A percentile compares a stretch with the other conserved stretches of the same genome.
These are phyloP conservation scores for Fraxinus quadrangulata DNA, from an alignment of 257 asterid species.

Conservation along the genomic window DNA sequence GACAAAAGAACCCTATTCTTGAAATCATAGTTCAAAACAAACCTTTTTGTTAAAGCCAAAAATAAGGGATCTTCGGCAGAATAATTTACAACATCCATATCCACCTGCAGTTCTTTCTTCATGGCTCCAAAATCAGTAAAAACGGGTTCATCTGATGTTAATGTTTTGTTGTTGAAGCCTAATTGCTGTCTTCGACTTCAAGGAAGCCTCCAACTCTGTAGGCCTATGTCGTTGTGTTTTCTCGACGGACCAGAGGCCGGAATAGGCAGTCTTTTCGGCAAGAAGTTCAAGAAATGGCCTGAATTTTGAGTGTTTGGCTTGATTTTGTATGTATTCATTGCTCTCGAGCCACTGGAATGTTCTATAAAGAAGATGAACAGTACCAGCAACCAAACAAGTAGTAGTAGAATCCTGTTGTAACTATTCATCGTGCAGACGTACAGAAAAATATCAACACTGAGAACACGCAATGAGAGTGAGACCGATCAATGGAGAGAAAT, in stretches of 20 bases:
- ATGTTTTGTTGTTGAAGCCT: too few species aligned
- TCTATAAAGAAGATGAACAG: constrained; percentile 29
- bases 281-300: constrained; percentile 50
- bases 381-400: constrained; percentile 28
- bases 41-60: background rate
- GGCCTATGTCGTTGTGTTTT: constrained; percentile 71
- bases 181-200: constrained; percentile 9
- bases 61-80: background rate
- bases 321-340: constrained; percentile 42
- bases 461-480: background rate
- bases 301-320: constrained; percentile 29
- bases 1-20: background rate
- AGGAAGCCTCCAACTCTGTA: constrained; percentile 57
- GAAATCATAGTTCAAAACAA: constrained; percentile 11
- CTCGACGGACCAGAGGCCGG: constrained; percentile 74
- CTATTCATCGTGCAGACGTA: constrained; percentile 27
- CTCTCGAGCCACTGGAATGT: constrained; percentile 45
- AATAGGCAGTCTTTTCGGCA: constrained; percentile 62
- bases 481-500: background rate
- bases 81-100: constrained; percentile 9
- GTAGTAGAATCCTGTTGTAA: constrained; percentile 23
- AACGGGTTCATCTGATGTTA: background rate
- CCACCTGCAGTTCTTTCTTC: background rate
- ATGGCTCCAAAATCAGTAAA: constrained; percentile 3
- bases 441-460: background rate